These are phyloP conservation scores for Saururus chinensis DNA, from an alignment of 164 flowering plant genomes.

Conservation along the genomic window DNA sequence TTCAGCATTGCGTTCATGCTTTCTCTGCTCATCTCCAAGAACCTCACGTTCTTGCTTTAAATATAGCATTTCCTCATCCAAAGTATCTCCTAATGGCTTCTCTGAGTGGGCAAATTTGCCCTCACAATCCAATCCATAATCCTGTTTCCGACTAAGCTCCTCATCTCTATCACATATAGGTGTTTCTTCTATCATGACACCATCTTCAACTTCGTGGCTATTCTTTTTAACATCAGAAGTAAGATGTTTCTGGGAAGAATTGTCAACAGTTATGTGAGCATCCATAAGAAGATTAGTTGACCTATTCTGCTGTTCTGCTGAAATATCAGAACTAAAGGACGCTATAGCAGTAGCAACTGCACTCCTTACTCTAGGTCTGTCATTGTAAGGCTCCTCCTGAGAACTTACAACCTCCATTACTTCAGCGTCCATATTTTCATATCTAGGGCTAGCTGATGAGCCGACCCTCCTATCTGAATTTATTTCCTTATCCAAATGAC, in stretches of 20 bases:
- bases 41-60: conserved; percentile 38
- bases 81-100: conserved; percentile 25
- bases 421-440: too few species aligned
- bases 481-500: conserved; percentile 6
- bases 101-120: conserved; percentile 16
- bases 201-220: not conserved
- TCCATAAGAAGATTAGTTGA: not conserved
- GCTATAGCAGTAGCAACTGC: not conserved
- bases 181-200: not conserved
- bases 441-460: too few species aligned
- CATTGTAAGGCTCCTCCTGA: conserved; percentile 3
- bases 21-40: conserved; percentile 72
- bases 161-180: not conserved
- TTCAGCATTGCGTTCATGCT: conserved; percentile 88
- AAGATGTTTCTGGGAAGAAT: conserved; percentile 1
- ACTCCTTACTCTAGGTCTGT: conserved; percentile 9
- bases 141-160: not conserved
- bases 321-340: not conserved
- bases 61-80: conserved; percentile 57
- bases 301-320: not conserved
- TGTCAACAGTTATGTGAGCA: not conserved
- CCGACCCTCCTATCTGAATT: conserved; percentile 8
- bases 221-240: not conserved
- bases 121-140: conserved; percentile 1
- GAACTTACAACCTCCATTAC: not conserved